Evolutionary conservation across 768 basidiomycete genomes (phyloP).

Genomic region (Hemileccinum rubropunctum): DNA sequence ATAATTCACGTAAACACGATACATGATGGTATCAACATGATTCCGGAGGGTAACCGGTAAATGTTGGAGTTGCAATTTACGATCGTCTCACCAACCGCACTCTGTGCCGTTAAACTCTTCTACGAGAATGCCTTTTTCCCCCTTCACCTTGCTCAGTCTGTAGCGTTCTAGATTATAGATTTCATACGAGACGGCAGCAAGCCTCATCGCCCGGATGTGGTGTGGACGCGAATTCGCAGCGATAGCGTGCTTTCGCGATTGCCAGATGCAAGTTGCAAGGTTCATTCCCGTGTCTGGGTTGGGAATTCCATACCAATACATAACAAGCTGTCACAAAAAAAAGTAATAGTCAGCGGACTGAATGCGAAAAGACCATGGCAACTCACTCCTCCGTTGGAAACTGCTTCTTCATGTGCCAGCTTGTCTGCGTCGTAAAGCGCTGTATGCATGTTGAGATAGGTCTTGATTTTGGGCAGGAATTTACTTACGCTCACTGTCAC

Average conservation of each 20-base stretch:
- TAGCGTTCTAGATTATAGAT: slow-evolving; percentile 76
- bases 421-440: slow-evolving; percentile 86
- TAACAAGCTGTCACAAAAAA: slow-evolving; percentile 52
- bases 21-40: background rate
- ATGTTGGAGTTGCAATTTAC: background rate
- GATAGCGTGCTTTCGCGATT: slow-evolving; percentile 78
- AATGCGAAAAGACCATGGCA: background rate
- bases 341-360: background rate
- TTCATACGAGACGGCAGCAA: slow-evolving; percentile 77
- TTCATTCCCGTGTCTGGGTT: slow-evolving; percentile 74
- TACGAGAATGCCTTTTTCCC: slow-evolving; percentile 54
- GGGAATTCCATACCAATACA: slow-evolving; percentile 95
- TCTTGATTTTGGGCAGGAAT: background rate
- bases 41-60: background rate
- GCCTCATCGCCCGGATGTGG: slow-evolving; percentile 79
- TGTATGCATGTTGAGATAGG: slow-evolving; percentile 27
- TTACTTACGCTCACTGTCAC: slow-evolving; percentile 60
- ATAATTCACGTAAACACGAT: background rate
- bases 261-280: slow-evolving; percentile 96
- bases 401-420: slow-evolving; percentile 89
- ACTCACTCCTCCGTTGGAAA: slow-evolving; percentile 79
- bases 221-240: slow-evolving; percentile 77
- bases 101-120: slow-evolving; percentile 61
- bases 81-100: slow-evolving; percentile 59
- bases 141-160: slow-evolving; percentile 62